Base-by-base conservation (phyloP, 2,329 filamentous ascomycete genomes). In the Trichoderma polysporum region DNA sequence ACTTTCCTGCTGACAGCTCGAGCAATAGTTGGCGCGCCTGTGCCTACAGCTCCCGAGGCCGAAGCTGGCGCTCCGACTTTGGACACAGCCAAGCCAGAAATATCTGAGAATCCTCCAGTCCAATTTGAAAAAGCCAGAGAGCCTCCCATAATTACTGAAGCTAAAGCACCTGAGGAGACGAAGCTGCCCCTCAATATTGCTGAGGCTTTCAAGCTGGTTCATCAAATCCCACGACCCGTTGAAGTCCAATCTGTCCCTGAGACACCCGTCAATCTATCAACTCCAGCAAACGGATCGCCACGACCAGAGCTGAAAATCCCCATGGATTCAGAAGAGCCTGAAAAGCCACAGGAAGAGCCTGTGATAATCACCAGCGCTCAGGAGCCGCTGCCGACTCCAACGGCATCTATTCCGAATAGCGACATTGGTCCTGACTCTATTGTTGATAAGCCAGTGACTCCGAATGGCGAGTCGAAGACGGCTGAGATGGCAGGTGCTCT, bases 231-330 rank as follows among this genome's bases (percentile, higher is more conserved):
- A 9, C 77, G 76, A 69, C 76, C 78, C 5, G 78, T 78, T 41
- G 76, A 80, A 71, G 70, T 79, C 53, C 72, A 71, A 25, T 77
- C 77, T 17, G 74, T 76, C 8, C 76, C 77, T 19, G 70, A 79
- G 70, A 81, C 77, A 9, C 79, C 79, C 25, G 61, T 78, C 59
- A 75, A 78, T 49, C 70, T 71, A 19, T 67, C 68, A 53, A 79
- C 78, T 31, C 76, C 78, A 2, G 77, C 73, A 15, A 77, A 75
- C 25, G 78, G 74, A 35, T 76, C 75, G 2, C 78, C 77, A 7
- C 70, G 76, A 47, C 78, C 76, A 2, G 78, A 76, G 68, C 70
- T 79, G 39, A 75, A 74, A 31, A 73, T 78, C 58, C 65, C 73
- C 5, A 72, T 74, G 35, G 77, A 79, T 49, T 64, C 72, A 50